Base-by-base conservation (phyloP, 352 stramenopile species). In the Globisporangium emineosum region DNA sequence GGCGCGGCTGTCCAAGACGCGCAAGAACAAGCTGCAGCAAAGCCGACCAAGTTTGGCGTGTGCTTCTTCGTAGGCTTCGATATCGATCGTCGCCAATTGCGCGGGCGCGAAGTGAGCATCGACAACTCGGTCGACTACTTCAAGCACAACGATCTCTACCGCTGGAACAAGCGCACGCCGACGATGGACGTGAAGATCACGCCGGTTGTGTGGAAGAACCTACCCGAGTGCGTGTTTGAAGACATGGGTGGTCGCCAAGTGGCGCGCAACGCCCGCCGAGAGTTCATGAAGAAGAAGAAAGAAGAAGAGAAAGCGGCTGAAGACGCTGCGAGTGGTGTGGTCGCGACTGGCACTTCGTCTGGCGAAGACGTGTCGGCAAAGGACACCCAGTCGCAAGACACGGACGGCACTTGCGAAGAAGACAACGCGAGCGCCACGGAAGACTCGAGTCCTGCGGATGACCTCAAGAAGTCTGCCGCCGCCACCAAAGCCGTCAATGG, bases 21-120 rank as follows among this genome's bases (percentile, higher is more conserved):
- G 58, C 9, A 68, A 73, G 40, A 62, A 57, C 23, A 45, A 62
- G 25, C 17, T 32, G 29, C 33, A 25, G 66, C 23, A 32, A 73
- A 79, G 51, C 67, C 78, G 12, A 76, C 52, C 33, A 92, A 92
- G 64, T 86, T 86, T 60, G 88, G 88, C 29, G 79, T 79, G 4
- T 93, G 86, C 66, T 96, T 88, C 76, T 96, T 93, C 40, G 82
- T 96, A 10, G 88, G 71, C 23, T 96, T 96, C 42, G 88, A 96
- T 58, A 78, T 96, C 58, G 83, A 96, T 42, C 82, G 83, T 33
- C 76, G 78, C 30, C 86, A 94, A 62, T 25, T 96, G 40, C 85
- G 83, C 62, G 80, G 79, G 42, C 80, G 78, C 57, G 88, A 96
- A 70, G 76, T 96, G 43, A 94, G 77, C 65, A 92, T 96, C 43